Evolutionary conservation across 768 basidiomycete species (phyloP).

Genomic region (Leccinum subtestaceum): DNA sequence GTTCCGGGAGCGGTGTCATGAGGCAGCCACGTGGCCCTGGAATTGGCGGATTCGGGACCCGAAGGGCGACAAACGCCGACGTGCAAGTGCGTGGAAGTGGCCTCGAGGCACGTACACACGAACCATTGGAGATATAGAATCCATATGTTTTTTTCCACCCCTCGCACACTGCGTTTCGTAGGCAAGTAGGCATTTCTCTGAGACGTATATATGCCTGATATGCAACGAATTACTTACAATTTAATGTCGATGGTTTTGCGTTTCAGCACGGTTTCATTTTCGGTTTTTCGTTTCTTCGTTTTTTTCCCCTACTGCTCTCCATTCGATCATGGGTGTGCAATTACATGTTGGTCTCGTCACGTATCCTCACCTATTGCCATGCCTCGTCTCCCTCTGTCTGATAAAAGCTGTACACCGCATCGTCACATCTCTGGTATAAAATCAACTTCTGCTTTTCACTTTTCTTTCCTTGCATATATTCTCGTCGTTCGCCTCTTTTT

Average conservation of each 20-base stretch:
- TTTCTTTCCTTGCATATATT: slow-evolving; percentile 3
- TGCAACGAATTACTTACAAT: slow-evolving; percentile 22
- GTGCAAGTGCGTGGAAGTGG: slow-evolving; percentile 54
- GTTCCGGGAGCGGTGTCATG: slow-evolving; percentile 50
- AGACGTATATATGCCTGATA: slow-evolving; percentile 27
- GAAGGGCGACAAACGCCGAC: slow-evolving; percentile 41
- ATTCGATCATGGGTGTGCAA: slow-evolving; percentile 14
- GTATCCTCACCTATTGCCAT: slow-evolving; percentile 1
- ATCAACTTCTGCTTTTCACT: slow-evolving; percentile 8
- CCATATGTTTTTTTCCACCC: slow-evolving; percentile 3
- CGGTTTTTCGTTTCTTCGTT: neutral
- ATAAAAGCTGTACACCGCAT: slow-evolving; percentile 32
- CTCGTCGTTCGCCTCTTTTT: neutral
- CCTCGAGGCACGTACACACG: slow-evolving; percentile 82
- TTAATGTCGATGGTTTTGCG: slow-evolving; percentile 19
- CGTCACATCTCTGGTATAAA: slow-evolving; percentile 10
- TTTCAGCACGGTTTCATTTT: slow-evolving; percentile 9
- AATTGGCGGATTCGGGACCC: slow-evolving; percentile 64
- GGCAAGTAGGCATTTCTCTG: slow-evolving; percentile 19
- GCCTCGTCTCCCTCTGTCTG: slow-evolving; percentile 3
- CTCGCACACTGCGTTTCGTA: slow-evolving; percentile 4
- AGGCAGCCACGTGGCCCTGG: slow-evolving; percentile 87
- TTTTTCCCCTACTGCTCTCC: slow-evolving; percentile 14
- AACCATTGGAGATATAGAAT: slow-evolving; percentile 77
- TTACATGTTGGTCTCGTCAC: slow-evolving; percentile 9